Evolutionary conservation across 768 basidiomycete species (phyloP).

Genomic region (Paxillus involutus): DNA sequence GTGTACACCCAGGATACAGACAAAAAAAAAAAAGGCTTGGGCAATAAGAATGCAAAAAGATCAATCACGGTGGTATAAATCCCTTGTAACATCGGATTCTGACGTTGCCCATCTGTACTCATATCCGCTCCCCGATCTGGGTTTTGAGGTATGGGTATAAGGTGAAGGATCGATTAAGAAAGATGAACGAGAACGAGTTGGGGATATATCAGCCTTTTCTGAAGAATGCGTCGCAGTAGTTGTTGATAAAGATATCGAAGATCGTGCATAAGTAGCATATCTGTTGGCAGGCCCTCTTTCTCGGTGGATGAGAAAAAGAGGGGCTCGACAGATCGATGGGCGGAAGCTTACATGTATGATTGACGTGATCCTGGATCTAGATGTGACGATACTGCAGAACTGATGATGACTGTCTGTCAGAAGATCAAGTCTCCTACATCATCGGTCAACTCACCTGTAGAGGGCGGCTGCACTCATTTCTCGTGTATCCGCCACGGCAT

Average conservation of each 20-base stretch:
- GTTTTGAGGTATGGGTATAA: not conserved
- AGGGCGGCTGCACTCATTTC: conserved; percentile 39
- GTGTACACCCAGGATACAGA: not conserved
- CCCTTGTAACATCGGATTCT: conserved; percentile 18
- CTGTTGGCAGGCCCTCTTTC: conserved; percentile 3
- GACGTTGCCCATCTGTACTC: conserved; percentile 24
- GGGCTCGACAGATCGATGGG: not conserved
- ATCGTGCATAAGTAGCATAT: conserved; percentile 10
- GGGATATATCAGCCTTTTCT: conserved; percentile 5
- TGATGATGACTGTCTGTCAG: conserved; percentile 20
- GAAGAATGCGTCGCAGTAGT: not conserved
- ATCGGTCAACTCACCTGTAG: conserved; percentile 50
- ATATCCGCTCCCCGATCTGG: conserved; percentile 2
- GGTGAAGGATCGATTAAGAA: not conserved
- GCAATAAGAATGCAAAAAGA: not conserved
- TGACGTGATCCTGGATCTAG: conserved; percentile 24
- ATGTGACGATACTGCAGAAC: conserved; percentile 56
- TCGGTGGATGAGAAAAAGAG: not conserved
- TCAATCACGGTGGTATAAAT: conserved; percentile 21
- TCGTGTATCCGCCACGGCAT: conserved; percentile 10
- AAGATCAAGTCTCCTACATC: not conserved
- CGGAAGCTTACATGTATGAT: conserved; percentile 21
- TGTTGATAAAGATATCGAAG: conserved; percentile 5
- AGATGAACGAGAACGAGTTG: not conserved
- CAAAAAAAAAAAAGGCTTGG: not conserved